Evolutionary conservation across 208 protist species (phyloP), one percentile per base, ranked within the genome.

Genomic region (Kentomonas sorsogonicus): DNA sequence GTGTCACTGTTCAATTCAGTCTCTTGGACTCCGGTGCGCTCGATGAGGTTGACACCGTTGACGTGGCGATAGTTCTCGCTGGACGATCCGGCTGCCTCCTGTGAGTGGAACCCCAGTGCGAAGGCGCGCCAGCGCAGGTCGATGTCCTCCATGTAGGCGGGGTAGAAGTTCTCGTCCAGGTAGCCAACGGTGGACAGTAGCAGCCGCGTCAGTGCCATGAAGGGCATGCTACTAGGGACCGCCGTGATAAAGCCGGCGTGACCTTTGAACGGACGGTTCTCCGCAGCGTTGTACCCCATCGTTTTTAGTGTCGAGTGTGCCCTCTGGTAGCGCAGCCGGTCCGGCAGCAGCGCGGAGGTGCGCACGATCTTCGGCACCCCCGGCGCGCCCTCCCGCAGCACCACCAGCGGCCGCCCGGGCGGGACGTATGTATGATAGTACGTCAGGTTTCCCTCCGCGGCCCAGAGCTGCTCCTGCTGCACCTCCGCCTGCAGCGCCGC

Each of bases 91-190:
- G n/a, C n/a, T n/a, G n/a, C n/a, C n/a, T n/a, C n/a, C n/a, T n/a
- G 54, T 4, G 31, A 0, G 3, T 48, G 16, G 39, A 79, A 86
- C 15, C 79, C 74, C 0, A 77, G 46, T 11, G 60, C 47, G 0
- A 22, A 0, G n/a, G 53, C 26, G 3, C 79, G 74, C 53, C 48
- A 73, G 4, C 43, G 30, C 25, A 65, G 71, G 60, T 82, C 74
- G 57, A 66, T 39, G 50, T 86, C 78, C 48, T 86, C 78, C 15
- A 67, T 62, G 53, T 82, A 81, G 20, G 60, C 55, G 0, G 78
- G 78, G 55, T 71, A 86, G 43, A 63, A 79, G 55, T 86, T 86
- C 43, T 86, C 74, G 44, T 86, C 78, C 7, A 79, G 69, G 20
- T 73, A 63, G 0, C 74, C 79, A 6, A 74, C 74, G 0, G 68